Evolutionary conservation across 2,329 filamentous ascomycete species (phyloP).

Genomic region (Berkeleyomyces rouxiae): DNA sequence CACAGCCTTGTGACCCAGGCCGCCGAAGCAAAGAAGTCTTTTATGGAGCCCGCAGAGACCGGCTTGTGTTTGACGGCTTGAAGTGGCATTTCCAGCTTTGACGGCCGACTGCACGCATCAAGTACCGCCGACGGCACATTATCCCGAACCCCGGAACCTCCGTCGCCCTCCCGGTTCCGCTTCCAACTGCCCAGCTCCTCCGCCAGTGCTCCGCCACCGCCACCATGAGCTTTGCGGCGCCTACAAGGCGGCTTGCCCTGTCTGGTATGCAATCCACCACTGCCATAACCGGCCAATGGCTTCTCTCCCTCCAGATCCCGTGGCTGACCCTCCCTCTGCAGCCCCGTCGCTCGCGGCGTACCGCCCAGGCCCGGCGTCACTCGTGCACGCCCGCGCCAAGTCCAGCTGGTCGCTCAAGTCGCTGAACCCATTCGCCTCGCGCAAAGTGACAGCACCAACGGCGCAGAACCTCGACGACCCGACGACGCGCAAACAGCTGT

Average conservation of each 20-base stretch:
- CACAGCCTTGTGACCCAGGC: background rate
- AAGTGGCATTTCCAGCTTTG: background rate
- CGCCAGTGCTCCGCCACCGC: background rate
- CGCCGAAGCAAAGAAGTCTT: background rate
- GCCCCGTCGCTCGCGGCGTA: constrained; percentile 3
- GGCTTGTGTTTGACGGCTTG: background rate
- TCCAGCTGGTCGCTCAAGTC: constrained; percentile 27
- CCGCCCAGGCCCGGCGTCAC: constrained; percentile 14
- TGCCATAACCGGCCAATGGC: background rate
- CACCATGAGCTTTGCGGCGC: constrained; percentile 16
- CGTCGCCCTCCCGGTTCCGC: background rate
- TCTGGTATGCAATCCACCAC: constrained; percentile 13
- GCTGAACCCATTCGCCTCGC: constrained; percentile 19
- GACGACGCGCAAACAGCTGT: constrained; percentile 26
- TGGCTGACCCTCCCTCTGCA: constrained; percentile 14
- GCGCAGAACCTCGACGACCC: constrained; percentile 27
- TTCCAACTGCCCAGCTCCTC: background rate
- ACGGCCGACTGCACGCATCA: background rate
- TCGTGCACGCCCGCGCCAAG: constrained; percentile 22
- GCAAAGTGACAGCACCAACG: constrained; percentile 16
- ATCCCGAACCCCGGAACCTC: background rate
- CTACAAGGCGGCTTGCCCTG: constrained; percentile 15
- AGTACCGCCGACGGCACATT: background rate
- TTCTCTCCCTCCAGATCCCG: constrained; percentile 11
- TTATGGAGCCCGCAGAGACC: background rate